Percentiles rank a stretch among this genome's conserved stretches.
Evolutionary conservation across 1,139 yeast genomes (phyloP).

Genomic region (Suhomyces choctaworum): DNA sequence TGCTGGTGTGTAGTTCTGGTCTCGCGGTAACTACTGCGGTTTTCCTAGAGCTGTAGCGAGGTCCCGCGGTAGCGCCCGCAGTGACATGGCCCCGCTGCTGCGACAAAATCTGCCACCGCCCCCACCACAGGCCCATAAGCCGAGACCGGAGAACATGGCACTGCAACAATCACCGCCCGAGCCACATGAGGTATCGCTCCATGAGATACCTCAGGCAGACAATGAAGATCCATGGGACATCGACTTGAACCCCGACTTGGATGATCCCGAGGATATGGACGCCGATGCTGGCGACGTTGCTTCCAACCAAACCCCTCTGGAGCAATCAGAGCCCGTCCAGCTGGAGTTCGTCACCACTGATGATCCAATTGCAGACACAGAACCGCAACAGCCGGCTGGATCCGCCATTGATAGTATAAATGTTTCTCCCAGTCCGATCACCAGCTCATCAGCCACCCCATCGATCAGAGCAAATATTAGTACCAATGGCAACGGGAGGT

Average conservation of each 20-base stretch:
- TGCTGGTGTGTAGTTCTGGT: no score
- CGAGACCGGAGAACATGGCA: neutral
- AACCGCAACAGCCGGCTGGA: no score
- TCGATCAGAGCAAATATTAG: neutral
- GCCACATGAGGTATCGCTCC: neutral
- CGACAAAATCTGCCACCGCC: no score
- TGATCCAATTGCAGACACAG: neutral
- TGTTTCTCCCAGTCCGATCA: neutral
- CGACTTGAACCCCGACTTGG: slow-evolving; percentile 44
- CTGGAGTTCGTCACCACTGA: neutral
- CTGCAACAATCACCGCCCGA: slow-evolving; percentile 1
- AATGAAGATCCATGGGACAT: slow-evolving; percentile 20
- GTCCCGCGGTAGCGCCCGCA: no score
- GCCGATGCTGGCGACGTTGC: neutral
- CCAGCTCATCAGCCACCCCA: neutral
- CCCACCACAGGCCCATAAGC: neutral
- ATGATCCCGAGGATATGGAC: slow-evolving; percentile 28
- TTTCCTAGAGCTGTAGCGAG: no score
- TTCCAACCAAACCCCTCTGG: neutral
- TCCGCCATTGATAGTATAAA: neutral
- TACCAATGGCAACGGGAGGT: neutral
- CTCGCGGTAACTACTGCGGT: no score
- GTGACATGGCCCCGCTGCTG: no score
- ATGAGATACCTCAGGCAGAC: neutral
- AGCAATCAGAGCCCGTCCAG: neutral